Base-by-base conservation (phyloP, 75 land plant genomes). In the Selaginella moellendorffii region DNA sequence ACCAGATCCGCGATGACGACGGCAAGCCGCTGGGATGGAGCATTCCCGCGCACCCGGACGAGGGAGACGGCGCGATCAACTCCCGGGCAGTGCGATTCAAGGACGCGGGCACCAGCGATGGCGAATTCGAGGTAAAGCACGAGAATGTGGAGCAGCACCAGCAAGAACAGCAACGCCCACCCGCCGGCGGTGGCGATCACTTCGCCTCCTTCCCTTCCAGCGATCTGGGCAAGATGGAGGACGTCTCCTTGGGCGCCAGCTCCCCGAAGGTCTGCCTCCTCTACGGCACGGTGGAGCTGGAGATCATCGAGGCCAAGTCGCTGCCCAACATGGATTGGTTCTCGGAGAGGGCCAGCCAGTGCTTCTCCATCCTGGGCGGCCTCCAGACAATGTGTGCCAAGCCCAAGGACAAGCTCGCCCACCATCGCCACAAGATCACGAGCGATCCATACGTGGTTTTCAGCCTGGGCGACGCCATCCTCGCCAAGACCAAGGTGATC, bases 401-500 rank as follows among this genome's bases (percentile, higher is more conserved):
- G 1, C 20, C 2, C 27, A n/a, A 14, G 26, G 65, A 5, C 1
- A 52, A 53, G 25, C 53, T 8, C 0, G 65, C 52, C 18, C 20
- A 26, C 31, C 78, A 63, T 52, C 71, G 21, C 8, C 10, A 77
- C 42, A 78, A 64, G n/a, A 89, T 89, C 36, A 89, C 90, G 1
- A 89, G 96, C 29, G 91, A 89, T 64, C 87, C 96, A 58, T 89
- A 89, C 67, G 96, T 84, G 2, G 76, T 86, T 8, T 77, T 89
- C 24, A 79, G 74, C 26, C 68, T 85, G 5, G 75, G 77, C 0
- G 85, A 82, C 5, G 90, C 90, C 17, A 77, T 79, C 0, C 66
- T 89, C 19, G 87, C 90, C 0, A 77, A 74, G 63, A 89, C 96
- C 5, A 27, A 82, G 61, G 79, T 86, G 0, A 81, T 86, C 46